Evolutionary conservation across 78 protist species (phyloP).

Genomic region (Creolimax fragrantissima): DNA sequence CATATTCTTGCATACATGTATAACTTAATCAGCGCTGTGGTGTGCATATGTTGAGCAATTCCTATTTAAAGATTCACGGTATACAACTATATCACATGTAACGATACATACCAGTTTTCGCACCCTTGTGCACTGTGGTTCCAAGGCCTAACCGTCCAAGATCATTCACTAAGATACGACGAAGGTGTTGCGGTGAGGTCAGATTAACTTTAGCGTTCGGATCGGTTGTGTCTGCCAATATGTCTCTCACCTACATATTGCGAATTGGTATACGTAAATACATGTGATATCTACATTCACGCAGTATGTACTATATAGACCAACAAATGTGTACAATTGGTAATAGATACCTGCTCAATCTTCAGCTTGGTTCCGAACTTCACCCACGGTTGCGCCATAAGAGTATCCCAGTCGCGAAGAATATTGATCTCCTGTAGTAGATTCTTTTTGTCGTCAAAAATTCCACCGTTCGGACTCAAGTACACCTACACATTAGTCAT

Average conservation of each 20-base stretch:
- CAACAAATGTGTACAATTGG: too few relatives aligned
- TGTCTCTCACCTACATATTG: neutral
- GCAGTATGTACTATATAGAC: too few relatives aligned
- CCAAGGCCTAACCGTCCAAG: neutral
- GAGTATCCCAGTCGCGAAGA: constrained; percentile 21
- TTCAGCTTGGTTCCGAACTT: constrained; percentile 58
- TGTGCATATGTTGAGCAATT: too few relatives aligned
- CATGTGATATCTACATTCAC: too few relatives aligned
- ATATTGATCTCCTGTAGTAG: constrained; percentile 31
- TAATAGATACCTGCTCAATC: constrained; percentile 34
- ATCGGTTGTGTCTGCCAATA: neutral
- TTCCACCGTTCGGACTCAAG: neutral
- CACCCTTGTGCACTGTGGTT: neutral
- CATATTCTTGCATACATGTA: too few relatives aligned
- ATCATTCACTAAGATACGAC: neutral
- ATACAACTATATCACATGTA: too few relatives aligned
- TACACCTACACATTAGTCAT: neutral
- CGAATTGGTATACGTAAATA: too few relatives aligned
- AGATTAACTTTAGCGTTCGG: neutral
- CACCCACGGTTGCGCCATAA: constrained; percentile 57
- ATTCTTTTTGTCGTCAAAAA: constrained; percentile 41
- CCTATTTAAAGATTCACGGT: too few relatives aligned
- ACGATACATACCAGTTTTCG: too few relatives aligned
- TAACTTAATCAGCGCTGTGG: too few relatives aligned
- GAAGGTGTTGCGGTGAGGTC: neutral